Evolutionary conservation across 345 rosid species (phyloP), one percentile per base, ranked within the genome.

Genomic region (Linum tenue): DNA sequence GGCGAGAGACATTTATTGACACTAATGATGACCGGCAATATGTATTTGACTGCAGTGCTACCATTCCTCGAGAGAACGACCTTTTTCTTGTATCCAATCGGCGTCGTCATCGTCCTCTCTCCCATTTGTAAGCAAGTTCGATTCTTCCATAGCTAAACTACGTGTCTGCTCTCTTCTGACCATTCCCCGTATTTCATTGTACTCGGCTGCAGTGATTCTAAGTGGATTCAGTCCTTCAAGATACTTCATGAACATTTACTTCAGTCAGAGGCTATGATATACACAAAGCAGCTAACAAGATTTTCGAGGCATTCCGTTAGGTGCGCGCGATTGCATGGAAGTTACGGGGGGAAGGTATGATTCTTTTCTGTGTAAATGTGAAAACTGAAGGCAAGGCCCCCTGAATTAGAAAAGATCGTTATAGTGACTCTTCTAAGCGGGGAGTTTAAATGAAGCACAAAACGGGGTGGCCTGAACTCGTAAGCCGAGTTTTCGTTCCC

Each of bases 41-140:
- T 55, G 37, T 60, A 14, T 69, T 62, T 2, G 38, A 51, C 43
- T 78, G 78, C 88, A 91, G 99, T 91, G 59, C 84, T 95, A 42
- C 99, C 99, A 43, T 95, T 95, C 81, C 72, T 95, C 82, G 99
- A 95, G 82, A 86, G 92, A 74, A 91, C 99, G 55, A 86, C 97
- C 1, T 91, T 91, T 81, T 95, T 91, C 79, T 88, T 95, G 40
- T 95, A 95, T 74, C 99, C 99, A 70, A 91, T 95, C 9, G 96
- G 96, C 35, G 72, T 77, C 38, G 81, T 80, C 56, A 83, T 95
- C 43, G 91, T 86, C 73, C 86, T 95, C 22, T 85, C 89, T 8
- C 97, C 99, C 16, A 81, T 91, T 61, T 41, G 97, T 95, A 87
- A 89, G 10, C 44, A 35, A 43, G 41, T 64, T 58, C 69, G 15